Base-by-base conservation (phyloP, 768 basidiomycete genomes). In the Lactifluus volemus region DNA sequence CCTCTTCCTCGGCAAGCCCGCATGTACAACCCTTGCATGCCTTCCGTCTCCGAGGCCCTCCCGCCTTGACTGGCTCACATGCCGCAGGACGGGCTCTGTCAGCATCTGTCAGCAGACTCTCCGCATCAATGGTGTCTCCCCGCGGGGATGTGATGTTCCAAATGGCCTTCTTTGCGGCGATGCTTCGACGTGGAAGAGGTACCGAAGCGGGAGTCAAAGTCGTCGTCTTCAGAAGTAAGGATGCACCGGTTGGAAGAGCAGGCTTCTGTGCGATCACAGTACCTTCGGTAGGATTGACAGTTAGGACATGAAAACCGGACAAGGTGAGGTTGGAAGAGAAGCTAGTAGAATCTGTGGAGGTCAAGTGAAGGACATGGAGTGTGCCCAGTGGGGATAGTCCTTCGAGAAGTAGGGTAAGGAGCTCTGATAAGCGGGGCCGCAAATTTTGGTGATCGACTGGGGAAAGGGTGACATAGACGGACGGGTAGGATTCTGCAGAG, bases 1-100 rank as follows among this genome's bases (percentile, higher is more conserved):
- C 88, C 73, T 97, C 92, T 17, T 96, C 71, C 77, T 98, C 97
- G 17, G 89, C 87, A 59, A 99, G 80, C n/a, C 97, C 97, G 69
- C 97, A 99, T 2, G 92, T 83, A 74, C 97, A 99, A 70, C 84
- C 84, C 77, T 98, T 98, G 81, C 97, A 99, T 34, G 97, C 96
- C 71, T 85, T 87, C 79, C 89, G 92, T 67, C 88, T 77, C 64
- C 88, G 78, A n/a, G 84, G 81, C 14, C 78, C 79, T 25, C 73
- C 71, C 10, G 74, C 65, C 19, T 66, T 68, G 47, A 81, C 74
- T 15, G 90, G 90, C 70, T 88, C 89, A 66, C 90, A 92, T 5
- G 82, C 80, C 30, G 88, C 80, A 0, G 93, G 94, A 2, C 92
- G 84, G 36, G 77, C 78, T 59, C 86, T 86, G 71, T 98, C 96